phyloP scores from a whole-genome alignment of 2,329 filamentous ascomycete genomes.

The Apiospora arundinis region DNA sequence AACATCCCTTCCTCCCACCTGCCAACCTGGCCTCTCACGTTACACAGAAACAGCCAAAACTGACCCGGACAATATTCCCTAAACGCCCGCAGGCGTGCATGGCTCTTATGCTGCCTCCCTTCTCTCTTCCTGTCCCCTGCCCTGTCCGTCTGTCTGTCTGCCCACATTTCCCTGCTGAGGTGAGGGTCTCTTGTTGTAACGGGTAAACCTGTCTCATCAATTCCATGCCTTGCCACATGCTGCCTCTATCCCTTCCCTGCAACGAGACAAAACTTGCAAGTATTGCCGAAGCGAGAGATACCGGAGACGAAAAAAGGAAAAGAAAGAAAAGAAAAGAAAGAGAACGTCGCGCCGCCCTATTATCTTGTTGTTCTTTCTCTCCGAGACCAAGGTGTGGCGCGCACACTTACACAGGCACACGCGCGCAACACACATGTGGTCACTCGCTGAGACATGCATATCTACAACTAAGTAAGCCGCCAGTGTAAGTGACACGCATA shows the following conservation, averaged over 20 bases:
- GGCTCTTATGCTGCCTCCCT: neutral
- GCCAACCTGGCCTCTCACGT: slow-evolving; percentile 14
- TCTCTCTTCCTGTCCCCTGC: neutral
- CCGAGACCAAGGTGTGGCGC: slow-evolving; percentile 9
- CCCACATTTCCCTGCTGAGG: neutral
- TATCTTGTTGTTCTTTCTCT: neutral
- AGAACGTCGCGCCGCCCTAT: neutral
- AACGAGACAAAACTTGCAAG: neutral
- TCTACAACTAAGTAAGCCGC: slow-evolving; percentile 16
- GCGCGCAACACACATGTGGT: slow-evolving; percentile 9
- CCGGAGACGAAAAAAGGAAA: neutral
- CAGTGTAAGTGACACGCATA: slow-evolving; percentile 20
- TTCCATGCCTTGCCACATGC: neutral
- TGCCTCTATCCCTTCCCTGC: too few species aligned
- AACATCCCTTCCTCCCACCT: slow-evolving; percentile 19
- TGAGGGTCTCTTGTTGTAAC: neutral
- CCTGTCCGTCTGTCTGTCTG: neutral
- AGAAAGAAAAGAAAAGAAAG: neutral
- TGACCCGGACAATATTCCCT: slow-evolving; percentile 16
- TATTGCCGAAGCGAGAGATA: neutral
- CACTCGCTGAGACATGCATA: slow-evolving; percentile 21
- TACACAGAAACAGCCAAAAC: neutral
- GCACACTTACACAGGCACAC: slow-evolving; percentile 8
- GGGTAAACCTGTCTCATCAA: neutral
- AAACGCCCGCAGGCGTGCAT: slow-evolving; percentile 17